These are phyloP conservation scores for Nicotiana noctiflora DNA, from an alignment of 257 asterid species.

Conservation along the genomic window DNA sequence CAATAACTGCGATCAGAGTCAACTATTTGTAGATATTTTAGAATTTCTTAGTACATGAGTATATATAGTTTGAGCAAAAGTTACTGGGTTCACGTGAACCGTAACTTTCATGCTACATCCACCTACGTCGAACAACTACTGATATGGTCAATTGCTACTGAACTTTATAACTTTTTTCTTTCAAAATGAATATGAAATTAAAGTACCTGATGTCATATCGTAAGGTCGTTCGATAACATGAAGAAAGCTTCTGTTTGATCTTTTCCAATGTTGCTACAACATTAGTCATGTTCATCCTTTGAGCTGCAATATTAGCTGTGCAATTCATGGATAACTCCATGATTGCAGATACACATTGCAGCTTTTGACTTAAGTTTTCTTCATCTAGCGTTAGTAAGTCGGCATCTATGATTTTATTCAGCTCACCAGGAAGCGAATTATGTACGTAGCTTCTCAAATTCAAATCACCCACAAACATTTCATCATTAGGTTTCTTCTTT, in stretches of 20 bases:
- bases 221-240: background rate
- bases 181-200: no score
- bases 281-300: constrained; percentile 12
- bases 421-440: background rate
- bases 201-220: no score
- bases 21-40: no score
- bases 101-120: no score
- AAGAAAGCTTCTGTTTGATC: constrained; percentile 9
- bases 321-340: constrained; percentile 13
- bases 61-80: no score
- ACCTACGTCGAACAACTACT: background rate
- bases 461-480: background rate
- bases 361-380: background rate
- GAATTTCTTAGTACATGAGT: no score
- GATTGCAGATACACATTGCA: background rate
- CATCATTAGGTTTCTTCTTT: constrained; percentile 2
- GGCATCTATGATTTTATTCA: constrained; percentile 9
- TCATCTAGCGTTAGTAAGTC: background rate
- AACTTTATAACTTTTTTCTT: background rate
- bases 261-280: constrained; percentile 4
- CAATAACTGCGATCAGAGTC: no score
- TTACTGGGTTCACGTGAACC: no score
- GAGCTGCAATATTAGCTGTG: background rate
- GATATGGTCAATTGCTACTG: background rate
- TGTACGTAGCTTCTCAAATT: background rate